Base-by-base conservation (phyloP, 192 early-diverging fungal genomes). In the Coemansia erecta region DNA sequence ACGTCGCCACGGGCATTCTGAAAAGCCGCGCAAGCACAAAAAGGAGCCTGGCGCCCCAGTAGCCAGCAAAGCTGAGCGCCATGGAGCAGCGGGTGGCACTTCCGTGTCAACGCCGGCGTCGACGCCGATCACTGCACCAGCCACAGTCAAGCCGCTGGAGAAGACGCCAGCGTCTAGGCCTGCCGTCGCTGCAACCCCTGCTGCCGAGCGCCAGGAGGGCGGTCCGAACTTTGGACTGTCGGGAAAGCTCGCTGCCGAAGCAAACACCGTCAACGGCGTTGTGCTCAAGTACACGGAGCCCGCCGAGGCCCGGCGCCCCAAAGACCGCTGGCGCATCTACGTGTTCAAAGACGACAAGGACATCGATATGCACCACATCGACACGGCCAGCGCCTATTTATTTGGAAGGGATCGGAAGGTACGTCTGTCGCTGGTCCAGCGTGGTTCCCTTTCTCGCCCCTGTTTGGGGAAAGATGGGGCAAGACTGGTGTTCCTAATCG, bases 201-300 rank as follows among this genome's bases (percentile, higher is more conserved):
- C 28, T 7, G 7, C 28, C 28, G 28, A 31, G 4, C 28, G 28
- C 7, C 28, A 31, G 2, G 28, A 31, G 28, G 28, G 28, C 28
- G 28, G 28, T 31, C 93, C 95, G 7, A 91, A 96, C 56, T 96
- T 88, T 79, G 84, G 84, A 14, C 73, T 89, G 18, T 96, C 94
- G 13, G 95, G 96, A 23, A 86, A 88, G 56, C 76, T 98, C 28
- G 91, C 88, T 2, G 90, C 89, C 9, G 96, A 98, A 46, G 85
- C 87, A 21, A 95, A 95, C 68, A 92, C 87, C 0, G 84, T 85
- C 48, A 94, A 92, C 44, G 95, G 95, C 23, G 87, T 92, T 1
- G 73, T 89, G 39, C 69, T 98, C 19, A 97, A 98, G 69, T 95
- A 95, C 68, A 87, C 84, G 51, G 96, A 98, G 68, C 96, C 96